Percentiles rank a stretch among this genome's conserved stretches.
These are phyloP conservation scores for Phytopythium litorale DNA, from an alignment of 352 stramenopile species.

Conservation along the genomic window DNA sequence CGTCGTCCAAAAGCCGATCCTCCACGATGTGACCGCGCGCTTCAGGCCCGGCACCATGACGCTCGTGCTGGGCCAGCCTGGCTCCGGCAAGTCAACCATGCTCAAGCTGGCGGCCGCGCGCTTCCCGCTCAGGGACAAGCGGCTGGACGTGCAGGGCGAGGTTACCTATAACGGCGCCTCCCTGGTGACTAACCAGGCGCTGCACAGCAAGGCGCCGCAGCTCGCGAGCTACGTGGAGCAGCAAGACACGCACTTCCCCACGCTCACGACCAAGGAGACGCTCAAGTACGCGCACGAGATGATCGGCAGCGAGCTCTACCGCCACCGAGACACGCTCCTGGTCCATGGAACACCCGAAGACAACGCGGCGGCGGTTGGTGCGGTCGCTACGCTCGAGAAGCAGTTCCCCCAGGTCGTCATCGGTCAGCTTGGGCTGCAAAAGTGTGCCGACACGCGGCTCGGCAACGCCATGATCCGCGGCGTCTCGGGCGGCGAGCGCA, in stretches of 20 bases:
- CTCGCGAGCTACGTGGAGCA: conserved; percentile 24
- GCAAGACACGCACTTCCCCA: conserved; percentile 78
- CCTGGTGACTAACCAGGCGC: background rate
- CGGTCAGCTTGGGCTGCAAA: conserved; percentile 33
- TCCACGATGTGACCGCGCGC: conserved; percentile 17
- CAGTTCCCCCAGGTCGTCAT: conserved; percentile 42
- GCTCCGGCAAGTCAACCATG: conserved; percentile 35
- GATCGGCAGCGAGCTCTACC: conserved; percentile 17
- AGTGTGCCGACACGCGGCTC: conserved; percentile 43
- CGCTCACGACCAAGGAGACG: conserved; percentile 65
- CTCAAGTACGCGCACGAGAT: conserved; percentile 65
- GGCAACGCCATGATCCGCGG: conserved; percentile 43
- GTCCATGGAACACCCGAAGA: conserved; percentile 16
- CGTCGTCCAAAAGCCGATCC: conserved; percentile 17
- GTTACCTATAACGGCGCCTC: conserved; percentile 21
- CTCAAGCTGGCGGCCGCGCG: conserved; percentile 27
- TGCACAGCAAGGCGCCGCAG: conserved; percentile 11
- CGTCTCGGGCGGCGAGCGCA: conserved; percentile 60
- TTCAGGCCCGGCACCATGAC: conserved; percentile 25
- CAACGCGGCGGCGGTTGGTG: conserved; percentile 21
- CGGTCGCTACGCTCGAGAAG: conserved; percentile 18
- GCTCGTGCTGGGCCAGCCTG: conserved; percentile 21
- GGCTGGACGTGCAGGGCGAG: conserved; percentile 16
- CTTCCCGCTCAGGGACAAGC: conserved; percentile 17
- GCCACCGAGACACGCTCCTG: conserved; percentile 16